These are phyloP conservation scores for Lanmaoa rubissima DNA, from an alignment of 768 basidiomycete species.

Conservation along the genomic window DNA sequence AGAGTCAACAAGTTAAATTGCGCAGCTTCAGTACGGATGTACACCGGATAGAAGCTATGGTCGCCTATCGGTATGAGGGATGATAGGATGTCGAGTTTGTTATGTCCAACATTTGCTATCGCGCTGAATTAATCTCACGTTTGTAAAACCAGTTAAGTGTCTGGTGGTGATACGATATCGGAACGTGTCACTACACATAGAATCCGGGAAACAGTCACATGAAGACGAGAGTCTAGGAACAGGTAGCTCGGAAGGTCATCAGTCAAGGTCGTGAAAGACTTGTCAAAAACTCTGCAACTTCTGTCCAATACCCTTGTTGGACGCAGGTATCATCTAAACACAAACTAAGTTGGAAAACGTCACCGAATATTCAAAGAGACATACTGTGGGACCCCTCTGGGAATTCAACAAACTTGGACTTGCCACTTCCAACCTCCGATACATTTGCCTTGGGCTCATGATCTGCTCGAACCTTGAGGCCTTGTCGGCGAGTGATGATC, in stretches of 20 bases:
- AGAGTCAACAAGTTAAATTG: constrained; percentile 92
- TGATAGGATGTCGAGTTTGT: constrained; percentile 42
- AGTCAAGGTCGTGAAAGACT: constrained; percentile 17
- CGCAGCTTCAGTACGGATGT: constrained; percentile 96
- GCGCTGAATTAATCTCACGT: neutral
- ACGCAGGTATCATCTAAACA: constrained; percentile 52
- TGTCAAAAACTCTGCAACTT: constrained; percentile 49
- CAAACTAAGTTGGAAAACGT: neutral
- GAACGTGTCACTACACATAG: neutral
- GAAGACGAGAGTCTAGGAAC: neutral
- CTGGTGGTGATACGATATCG: neutral
- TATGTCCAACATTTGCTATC: neutral
- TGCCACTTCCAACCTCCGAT: constrained; percentile 49
- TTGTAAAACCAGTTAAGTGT: neutral
- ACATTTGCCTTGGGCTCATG: constrained; percentile 33
- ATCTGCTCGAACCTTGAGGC: constrained; percentile 24
- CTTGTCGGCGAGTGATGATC: constrained; percentile 50
- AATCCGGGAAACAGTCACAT: neutral
- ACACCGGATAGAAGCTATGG: constrained; percentile 98
- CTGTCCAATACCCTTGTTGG: constrained; percentile 53
- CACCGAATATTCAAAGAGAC: constrained; percentile 9
- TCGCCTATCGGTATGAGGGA: constrained; percentile 92
- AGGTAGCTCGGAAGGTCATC: neutral
- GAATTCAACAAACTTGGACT: constrained; percentile 57
- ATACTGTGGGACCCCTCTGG: constrained; percentile 54